phyloP scores from a whole-genome alignment of 106 monocot species.

The Phalaenopsis aphrodite region DNA sequence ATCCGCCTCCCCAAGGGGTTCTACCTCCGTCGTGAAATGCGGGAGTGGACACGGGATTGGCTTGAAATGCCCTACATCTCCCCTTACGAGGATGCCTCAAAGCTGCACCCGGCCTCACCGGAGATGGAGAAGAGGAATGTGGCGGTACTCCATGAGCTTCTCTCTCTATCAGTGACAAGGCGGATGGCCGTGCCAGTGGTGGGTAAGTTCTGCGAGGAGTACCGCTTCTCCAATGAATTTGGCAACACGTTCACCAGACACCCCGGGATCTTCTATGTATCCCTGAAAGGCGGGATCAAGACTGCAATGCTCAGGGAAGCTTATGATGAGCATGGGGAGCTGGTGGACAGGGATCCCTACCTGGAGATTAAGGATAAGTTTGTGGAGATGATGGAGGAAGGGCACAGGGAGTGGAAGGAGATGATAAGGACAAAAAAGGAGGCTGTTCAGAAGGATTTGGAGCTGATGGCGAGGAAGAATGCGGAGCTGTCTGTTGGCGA shows the following conservation, averaged over 20 bases:
- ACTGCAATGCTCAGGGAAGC: constrained; percentile 87
- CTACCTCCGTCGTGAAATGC: constrained; percentile 72
- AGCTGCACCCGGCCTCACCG: constrained; percentile 37
- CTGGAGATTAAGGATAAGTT: constrained; percentile 78
- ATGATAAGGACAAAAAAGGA: constrained; percentile 33
- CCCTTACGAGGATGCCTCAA: constrained; percentile 62
- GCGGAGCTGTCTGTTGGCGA: constrained; percentile 13
- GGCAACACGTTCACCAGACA: constrained; percentile 61
- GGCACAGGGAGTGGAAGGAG: constrained; percentile 54
- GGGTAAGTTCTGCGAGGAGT: constrained; percentile 78
- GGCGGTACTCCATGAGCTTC: constrained; percentile 68
- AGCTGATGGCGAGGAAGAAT: constrained; percentile 25
- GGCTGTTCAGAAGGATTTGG: constrained; percentile 29
- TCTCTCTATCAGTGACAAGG: constrained; percentile 55
- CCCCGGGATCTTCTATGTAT: constrained; percentile 85
- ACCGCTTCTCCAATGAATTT: constrained; percentile 73
- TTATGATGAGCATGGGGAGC: constrained; percentile 41
- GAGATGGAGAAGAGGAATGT: constrained; percentile 92
- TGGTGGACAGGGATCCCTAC: constrained; percentile 71
- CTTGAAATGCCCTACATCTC: constrained; percentile 81
- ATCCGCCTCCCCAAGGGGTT: constrained; percentile 61
- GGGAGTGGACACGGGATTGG: constrained; percentile 93
- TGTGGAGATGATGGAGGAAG: constrained; percentile 68
- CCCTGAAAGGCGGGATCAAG: constrained; percentile 83
- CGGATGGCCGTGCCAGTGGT: constrained; percentile 55